Evolutionary conservation across 2,329 filamentous ascomycete species (phyloP), one percentile per base, ranked within the genome.

Genomic region (Fusarium redolens): DNA sequence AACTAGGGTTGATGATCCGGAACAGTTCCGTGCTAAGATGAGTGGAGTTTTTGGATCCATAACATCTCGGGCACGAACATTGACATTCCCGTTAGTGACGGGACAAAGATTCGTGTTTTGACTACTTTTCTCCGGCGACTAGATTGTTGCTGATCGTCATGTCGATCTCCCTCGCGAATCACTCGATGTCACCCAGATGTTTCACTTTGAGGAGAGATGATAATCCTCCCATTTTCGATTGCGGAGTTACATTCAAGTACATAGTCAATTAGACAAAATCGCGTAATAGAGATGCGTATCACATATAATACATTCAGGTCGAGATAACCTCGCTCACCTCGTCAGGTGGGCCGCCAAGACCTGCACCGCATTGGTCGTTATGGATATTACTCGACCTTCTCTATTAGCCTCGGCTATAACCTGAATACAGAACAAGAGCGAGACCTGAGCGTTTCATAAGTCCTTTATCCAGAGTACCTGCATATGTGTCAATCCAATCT

Each of bases 1-100:
- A 25, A 20, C 13, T 45, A 33, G 41, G 52, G n/a, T 67, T 58
- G 44, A 15, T 57, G 54, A 65, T 65, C 65, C 61, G 61, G 61
- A 68, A 43, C 38, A 17, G 22, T 66, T 68, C 54, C 65, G 61
- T 61, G 40, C 41, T 30, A 8, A 40, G 28, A 18, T 35, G 50
- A 54, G 57, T 58, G 55, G 55, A 37, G 55, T 37, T 54, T 54
- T 17, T 13, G 41, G 52, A 20, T 56, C 52, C 38, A 56, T 55
- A 25, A 5, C 52, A 33, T 56, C 38, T 58, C 45, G 44, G 57
- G 28, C 35, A 43, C 20, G 15, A 51, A 18, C 28, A 31, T 30
- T 37, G 28, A 35, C 57, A 43, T 60, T 60, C 47, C 57, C 57
- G 57, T 60, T 33, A 54, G 57, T 38, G 47, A 35, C 37, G 57